Conservation (phyloP, 2,329 filamentous ascomycete genomes). For the Clarireedia paspali region DNA sequence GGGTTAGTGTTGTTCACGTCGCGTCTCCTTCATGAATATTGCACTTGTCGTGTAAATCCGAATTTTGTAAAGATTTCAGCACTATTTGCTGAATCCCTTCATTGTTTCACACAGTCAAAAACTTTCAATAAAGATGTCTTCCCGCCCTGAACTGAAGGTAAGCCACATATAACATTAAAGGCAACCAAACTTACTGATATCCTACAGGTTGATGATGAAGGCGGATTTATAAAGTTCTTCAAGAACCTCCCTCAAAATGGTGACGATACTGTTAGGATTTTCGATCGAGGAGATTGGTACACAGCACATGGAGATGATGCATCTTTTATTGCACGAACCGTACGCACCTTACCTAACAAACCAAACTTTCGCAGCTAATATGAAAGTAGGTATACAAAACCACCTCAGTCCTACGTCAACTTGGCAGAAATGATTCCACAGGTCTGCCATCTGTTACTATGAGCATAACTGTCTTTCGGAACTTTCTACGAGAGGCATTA, state of each 20-base stretch:
- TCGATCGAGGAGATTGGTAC: slow-evolving; percentile 92
- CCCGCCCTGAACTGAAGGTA: slow-evolving; percentile 65
- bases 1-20: neutral
- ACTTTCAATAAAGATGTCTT: slow-evolving; percentile 48
- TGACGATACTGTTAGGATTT: slow-evolving; percentile 76
- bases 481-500: slow-evolving; percentile 88
- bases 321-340: slow-evolving; percentile 71
- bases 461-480: slow-evolving; percentile 89
- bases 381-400: slow-evolving; percentile 78
- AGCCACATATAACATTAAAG: slow-evolving; percentile 5
- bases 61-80: neutral
- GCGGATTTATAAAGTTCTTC: slow-evolving; percentile 94
- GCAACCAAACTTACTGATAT: slow-evolving; percentile 9
- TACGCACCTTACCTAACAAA: slow-evolving; percentile 30
- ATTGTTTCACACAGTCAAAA: neutral
- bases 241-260: slow-evolving; percentile 69
- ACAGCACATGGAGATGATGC: slow-evolving; percentile 87
- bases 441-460: slow-evolving; percentile 90
- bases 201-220: slow-evolving; percentile 82
- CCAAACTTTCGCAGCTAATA: slow-evolving; percentile 1
- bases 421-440: slow-evolving; percentile 77
- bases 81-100: neutral
- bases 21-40: neutral
- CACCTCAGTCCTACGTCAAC: slow-evolving; percentile 84
- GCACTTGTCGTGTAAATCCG: neutral